Evolutionary conservation across 2,329 filamentous ascomycete genomes (phyloP), one percentile per base, ranked within the genome.

Genomic region (Pleomassaria siparia): DNA sequence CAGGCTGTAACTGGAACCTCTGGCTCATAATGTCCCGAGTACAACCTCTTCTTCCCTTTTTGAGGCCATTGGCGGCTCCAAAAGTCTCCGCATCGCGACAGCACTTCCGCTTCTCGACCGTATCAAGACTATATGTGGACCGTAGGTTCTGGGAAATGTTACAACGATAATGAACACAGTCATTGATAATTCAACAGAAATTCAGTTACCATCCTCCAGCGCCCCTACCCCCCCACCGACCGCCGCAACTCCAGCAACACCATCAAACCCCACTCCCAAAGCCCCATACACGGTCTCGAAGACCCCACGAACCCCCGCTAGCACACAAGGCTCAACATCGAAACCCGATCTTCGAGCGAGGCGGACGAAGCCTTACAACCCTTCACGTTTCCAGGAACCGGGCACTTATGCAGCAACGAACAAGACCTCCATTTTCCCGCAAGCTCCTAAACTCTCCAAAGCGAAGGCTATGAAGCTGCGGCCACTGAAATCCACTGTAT

Each of bases 91-190:
- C 70, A 24, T 59, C 71, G 43, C 62, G 62, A 29, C 70, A 67
- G 39, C 69, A 73, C 63, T 59, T 73, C 46, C 69, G 68, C 60
- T 73, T 75, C 66, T 75, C 72, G 5, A 65, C 61, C 24, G 63
- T 66, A 40, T 36, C 59, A 26, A 53, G 50, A 47, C 51, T 59
- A 49, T 53, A 59, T 51, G 51, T 59, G 47, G 63, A 67, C 41
- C 57, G 63, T 67, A 58, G 45, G 58, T 43, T 22, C 24, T 16
- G 18, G 37, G 22, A 20, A 15, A 25, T 30, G 29, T 15, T 24
- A 18, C 36, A 44, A 26, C 24, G 11, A 41, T 15, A 11, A 41
- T 24, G 11, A 3, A 53, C 20, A 30, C 18, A 29, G 29, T 44
- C 13, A 22, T 26, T 36, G 16, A 45, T 40, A 28, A n/a, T 45